Percentiles rank a stretch among this genome's conserved stretches.
Evolutionary conservation across 73 alveolate genomes (phyloP).

Genomic region (Halteria grandinella): DNA sequence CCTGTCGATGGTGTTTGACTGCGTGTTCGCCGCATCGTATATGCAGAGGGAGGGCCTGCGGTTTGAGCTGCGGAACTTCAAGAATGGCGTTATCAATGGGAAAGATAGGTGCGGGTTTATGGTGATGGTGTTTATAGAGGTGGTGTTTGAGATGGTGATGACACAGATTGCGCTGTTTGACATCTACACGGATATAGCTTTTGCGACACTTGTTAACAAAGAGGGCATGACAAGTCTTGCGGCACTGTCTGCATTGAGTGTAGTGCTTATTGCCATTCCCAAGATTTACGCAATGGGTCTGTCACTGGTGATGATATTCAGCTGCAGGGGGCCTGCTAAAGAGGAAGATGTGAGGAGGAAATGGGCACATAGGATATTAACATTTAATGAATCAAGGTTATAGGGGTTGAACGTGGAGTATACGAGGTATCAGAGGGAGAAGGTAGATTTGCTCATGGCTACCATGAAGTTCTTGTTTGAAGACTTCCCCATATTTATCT

Average conservation of each 20-base stretch:
- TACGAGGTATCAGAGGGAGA: slow-evolving; percentile 12
- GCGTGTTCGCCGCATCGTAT: slow-evolving; percentile 27
- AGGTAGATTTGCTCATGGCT: slow-evolving; percentile 25
- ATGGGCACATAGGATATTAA: slow-evolving; percentile 10
- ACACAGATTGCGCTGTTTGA: slow-evolving; percentile 33
- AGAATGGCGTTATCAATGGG: not conserved
- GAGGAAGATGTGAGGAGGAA: slow-evolving; percentile 42
- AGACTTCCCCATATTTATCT: slow-evolving; percentile 7
- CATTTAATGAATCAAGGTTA: slow-evolving; percentile 15
- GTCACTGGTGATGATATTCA: slow-evolving; percentile 9
- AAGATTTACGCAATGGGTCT: slow-evolving; percentile 12
- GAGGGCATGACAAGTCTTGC: not conserved
- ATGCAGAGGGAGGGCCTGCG: slow-evolving; percentile 1
- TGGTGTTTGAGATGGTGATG: slow-evolving; percentile 16
- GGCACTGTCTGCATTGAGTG: not conserved
- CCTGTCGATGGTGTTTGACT: slow-evolving; percentile 24
- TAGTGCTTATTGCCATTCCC: slow-evolving; percentile 33
- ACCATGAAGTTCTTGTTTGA: slow-evolving; percentile 24
- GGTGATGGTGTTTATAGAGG: not conserved
- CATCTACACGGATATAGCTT: slow-evolving; percentile 31
- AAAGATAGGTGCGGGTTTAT: slow-evolving; percentile 14
- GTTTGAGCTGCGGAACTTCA: not conserved
- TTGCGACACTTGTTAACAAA: slow-evolving; percentile 16
- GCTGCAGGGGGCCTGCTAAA: slow-evolving; percentile 33
- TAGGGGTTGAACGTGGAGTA: slow-evolving; percentile 34